phyloP scores from a whole-genome alignment of 345 rosid genomes.

The Dipteronia sinensis region DNA sequence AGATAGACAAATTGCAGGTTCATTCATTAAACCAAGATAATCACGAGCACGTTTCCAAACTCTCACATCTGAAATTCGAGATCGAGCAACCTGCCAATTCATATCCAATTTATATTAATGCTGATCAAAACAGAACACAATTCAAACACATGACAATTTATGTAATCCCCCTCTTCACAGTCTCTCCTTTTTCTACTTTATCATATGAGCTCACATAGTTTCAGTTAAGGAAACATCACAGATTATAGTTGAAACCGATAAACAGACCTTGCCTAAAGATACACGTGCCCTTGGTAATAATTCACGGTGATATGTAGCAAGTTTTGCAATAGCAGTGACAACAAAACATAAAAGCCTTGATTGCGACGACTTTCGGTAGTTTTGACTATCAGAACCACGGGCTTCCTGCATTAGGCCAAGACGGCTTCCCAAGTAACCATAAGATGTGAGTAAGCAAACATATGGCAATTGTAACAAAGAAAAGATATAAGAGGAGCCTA shows the following conservation, averaged over 20 bases:
- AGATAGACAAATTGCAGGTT: conserved; percentile 76
- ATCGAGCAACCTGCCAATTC: conserved; percentile 71
- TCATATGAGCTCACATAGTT: neutral
- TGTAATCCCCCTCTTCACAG: neutral
- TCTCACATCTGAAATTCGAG: conserved; percentile 77
- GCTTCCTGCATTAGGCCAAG: conserved; percentile 77
- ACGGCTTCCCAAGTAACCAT: conserved; percentile 51
- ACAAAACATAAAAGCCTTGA: conserved; percentile 96
- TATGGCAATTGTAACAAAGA: neutral
- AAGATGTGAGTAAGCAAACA: conserved; percentile 4
- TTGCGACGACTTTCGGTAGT: conserved; percentile 58
- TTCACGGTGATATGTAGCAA: conserved; percentile 84
- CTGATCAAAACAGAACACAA: neutral
- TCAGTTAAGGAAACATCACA: neutral
- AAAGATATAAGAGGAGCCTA: conserved; percentile 9
- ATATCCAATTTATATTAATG: conserved; percentile 4
- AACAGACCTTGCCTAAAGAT: conserved; percentile 87
- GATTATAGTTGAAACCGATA: conserved; percentile 1
- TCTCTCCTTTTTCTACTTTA: neutral
- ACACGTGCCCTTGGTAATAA: conserved; percentile 92
- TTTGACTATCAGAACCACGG: conserved; percentile 36
- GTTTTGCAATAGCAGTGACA: conserved; percentile 88
- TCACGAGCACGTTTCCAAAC: conserved; percentile 87
- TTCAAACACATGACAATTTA: neutral
- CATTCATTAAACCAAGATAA: conserved; percentile 82